phyloP scores from a whole-genome alignment of 257 asterid species.

The Nicotiana benthamiana region DNA sequence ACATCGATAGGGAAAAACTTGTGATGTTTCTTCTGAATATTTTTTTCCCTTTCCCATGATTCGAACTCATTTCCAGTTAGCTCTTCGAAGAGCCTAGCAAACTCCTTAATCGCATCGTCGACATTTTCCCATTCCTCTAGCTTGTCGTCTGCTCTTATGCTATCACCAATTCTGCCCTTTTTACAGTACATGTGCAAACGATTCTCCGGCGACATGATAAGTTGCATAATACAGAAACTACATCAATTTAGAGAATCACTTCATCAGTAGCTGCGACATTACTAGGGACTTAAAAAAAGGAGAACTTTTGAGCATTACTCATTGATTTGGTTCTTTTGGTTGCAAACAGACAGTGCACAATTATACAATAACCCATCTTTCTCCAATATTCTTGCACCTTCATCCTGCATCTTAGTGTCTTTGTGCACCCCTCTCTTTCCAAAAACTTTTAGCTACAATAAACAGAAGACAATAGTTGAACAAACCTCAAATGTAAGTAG shows the following conservation, averaged over 20 bases:
- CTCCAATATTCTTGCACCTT: conserved; percentile 63
- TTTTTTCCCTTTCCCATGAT: conserved; percentile 74
- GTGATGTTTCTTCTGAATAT: conserved; percentile 37
- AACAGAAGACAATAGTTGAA: not conserved
- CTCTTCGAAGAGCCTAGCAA: conserved; percentile 42
- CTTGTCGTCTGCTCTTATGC: conserved; percentile 30
- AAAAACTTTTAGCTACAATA: conserved; percentile 53
- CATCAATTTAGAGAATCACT: not conserved
- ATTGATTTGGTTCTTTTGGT: conserved; percentile 37
- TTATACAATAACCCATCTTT: conserved; percentile 66
- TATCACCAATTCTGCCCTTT: conserved; percentile 57
- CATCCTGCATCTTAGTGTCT: conserved; percentile 59
- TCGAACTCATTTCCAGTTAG: conserved; percentile 65
- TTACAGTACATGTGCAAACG: conserved; percentile 57
- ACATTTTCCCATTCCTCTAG: conserved; percentile 49
- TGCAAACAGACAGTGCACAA: conserved; percentile 51
- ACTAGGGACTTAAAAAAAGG: too few relatives aligned
- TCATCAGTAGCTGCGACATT: not conserved
- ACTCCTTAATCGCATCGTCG: conserved; percentile 45
- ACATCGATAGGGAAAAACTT: conserved; percentile 63
- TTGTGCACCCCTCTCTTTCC: conserved; percentile 90
- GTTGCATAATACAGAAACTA: conserved; percentile 55
- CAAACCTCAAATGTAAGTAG: not conserved
- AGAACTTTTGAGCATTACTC: conserved; percentile 31
- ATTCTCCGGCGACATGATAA: conserved; percentile 51